Percentiles rank a stretch among this genome's conserved stretches.
Evolutionary conservation across 768 basidiomycete species (phyloP).

Genomic region (Piloderma croceum): DNA sequence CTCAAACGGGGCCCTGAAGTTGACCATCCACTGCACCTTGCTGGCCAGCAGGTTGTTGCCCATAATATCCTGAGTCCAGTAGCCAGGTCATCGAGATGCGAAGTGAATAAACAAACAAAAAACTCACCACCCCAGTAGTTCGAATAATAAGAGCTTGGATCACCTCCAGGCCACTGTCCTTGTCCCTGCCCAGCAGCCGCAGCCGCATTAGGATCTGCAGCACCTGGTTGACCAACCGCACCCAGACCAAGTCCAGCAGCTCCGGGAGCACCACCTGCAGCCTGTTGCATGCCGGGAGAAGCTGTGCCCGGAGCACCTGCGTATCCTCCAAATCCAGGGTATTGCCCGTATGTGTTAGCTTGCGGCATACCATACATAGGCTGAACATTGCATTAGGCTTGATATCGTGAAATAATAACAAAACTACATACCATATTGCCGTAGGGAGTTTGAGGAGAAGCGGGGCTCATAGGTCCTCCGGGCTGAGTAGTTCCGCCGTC

Average conservation of each 20-base stretch:
- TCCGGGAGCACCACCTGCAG: conserved; percentile 48
- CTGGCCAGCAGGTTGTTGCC: conserved; percentile 62
- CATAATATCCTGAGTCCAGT: conserved; percentile 62
- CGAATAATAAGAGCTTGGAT: conserved; percentile 70
- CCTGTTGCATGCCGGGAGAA: conserved; percentile 45
- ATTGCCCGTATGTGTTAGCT: conserved; percentile 68
- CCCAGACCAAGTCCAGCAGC: conserved; percentile 49
- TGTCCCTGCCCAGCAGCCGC: conserved; percentile 54
- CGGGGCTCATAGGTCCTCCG: conserved; percentile 51
- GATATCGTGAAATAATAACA: conserved; percentile 1
- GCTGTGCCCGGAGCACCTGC: conserved; percentile 47
- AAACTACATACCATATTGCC: conserved; percentile 64
- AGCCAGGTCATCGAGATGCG: conserved; percentile 6
- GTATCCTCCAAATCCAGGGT: conserved; percentile 71
- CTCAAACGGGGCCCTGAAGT: conserved; percentile 29
- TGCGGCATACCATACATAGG: conserved; percentile 91
- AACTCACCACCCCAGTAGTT: conserved; percentile 80
- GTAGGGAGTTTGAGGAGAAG: conserved; percentile 58
- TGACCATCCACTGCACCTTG: conserved; percentile 53
- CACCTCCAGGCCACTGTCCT: conserved; percentile 72
- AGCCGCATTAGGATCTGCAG: conserved; percentile 43
- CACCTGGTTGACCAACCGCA: conserved; percentile 51
- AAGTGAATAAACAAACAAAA: not conserved
- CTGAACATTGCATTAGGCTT: conserved; percentile 31
- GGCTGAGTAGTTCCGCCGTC: conserved; percentile 57